Evolutionary conservation across 805 yeast genomes (phyloP).

Genomic region (Lipomyces orientalis): DNA sequence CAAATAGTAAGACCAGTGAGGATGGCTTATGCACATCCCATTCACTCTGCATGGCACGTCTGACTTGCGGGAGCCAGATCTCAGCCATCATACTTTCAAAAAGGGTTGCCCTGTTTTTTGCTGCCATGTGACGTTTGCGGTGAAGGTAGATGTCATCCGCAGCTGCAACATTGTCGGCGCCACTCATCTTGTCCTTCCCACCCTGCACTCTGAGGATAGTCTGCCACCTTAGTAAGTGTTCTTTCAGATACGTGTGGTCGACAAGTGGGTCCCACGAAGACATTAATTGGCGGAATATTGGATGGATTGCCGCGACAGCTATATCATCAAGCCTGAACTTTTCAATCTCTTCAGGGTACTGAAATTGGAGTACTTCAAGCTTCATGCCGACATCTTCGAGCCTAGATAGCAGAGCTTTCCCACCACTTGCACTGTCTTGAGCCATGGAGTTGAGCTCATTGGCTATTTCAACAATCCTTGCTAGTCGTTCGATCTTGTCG

Average conservation of each 20-base stretch:
- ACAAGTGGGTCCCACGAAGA: constrained; percentile 50
- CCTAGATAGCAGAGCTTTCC: background rate
- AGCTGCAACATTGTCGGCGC: background rate
- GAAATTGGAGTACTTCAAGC: constrained; percentile 39
- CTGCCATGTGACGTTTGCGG: constrained; percentile 20
- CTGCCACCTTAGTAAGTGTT: constrained; percentile 45
- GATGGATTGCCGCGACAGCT: constrained; percentile 39
- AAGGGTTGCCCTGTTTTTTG: constrained; percentile 36
- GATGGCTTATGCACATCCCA: constrained; percentile 53
- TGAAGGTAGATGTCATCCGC: constrained; percentile 15
- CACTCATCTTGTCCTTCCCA: background rate
- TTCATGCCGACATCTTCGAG: constrained; percentile 45
- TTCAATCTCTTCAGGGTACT: constrained; percentile 34
- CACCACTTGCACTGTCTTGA: background rate
- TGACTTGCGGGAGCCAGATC: constrained; percentile 49
- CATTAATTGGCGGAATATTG: constrained; percentile 37
- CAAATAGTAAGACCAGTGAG: constrained; percentile 48
- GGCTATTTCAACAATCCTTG: constrained; percentile 17
- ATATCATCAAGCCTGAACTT: constrained; percentile 39
- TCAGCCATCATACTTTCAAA: constrained; percentile 49
- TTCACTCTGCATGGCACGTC: constrained; percentile 40
- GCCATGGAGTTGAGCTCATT: constrained; percentile 2
- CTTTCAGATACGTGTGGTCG: constrained; percentile 45
- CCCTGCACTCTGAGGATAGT: constrained; percentile 28
- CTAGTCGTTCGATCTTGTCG: constrained; percentile 28